Evolutionary conservation across 2,329 filamentous ascomycete species (phyloP), one percentile per base, ranked within the genome.

Genomic region (Raffaelea deltoideospora): DNA sequence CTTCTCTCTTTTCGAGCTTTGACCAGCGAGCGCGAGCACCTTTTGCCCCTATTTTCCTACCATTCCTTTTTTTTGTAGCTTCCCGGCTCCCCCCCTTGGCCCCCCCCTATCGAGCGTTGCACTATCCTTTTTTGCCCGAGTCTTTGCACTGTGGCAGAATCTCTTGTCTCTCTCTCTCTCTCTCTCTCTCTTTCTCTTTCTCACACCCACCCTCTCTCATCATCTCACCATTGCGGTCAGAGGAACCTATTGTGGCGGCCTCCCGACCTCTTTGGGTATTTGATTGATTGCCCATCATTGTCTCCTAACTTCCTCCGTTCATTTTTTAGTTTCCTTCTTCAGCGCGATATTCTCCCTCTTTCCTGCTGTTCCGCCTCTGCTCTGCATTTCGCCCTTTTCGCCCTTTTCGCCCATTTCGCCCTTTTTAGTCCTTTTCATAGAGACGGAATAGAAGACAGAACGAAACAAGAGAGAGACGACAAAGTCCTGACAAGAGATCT

Each of bases 321-420:
- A 9, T 31, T 22, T n/a, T 15, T 14, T 19, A 22, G 15, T 18
- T n/a, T 32, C 23, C 22, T n/a, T 23, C 14, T 24, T 9, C 20
- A 26, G 23, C 23, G 8, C 23, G 23, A 10, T 9, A 9, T 15
- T 30, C n/a, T 30, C 9, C 15, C 28, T 33, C 23, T 33, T 31
- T 35, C 26, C 22, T 37, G 35, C 41, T 35, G 33, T 35, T 34
- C 28, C 28, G 17, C 20, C 38, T 34, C 23, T 31, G 24, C 38
- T 33, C 39, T 31, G 31, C 30, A 38, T 31, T 40, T 41, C 35
- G 22, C 26, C 13, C 31, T 31, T 36, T 24, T 39, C 32, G 35
- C 11, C 33, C 24, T 18, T 14, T 23, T 28, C 14, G n/a, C n/a
- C n/a, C 35, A 15, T 35, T 29, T 29, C 30, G 28, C 34, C 29